Base-by-base conservation (phyloP, 2,329 filamentous ascomycete species). In the Sphaerulina vaccinii region DNA sequence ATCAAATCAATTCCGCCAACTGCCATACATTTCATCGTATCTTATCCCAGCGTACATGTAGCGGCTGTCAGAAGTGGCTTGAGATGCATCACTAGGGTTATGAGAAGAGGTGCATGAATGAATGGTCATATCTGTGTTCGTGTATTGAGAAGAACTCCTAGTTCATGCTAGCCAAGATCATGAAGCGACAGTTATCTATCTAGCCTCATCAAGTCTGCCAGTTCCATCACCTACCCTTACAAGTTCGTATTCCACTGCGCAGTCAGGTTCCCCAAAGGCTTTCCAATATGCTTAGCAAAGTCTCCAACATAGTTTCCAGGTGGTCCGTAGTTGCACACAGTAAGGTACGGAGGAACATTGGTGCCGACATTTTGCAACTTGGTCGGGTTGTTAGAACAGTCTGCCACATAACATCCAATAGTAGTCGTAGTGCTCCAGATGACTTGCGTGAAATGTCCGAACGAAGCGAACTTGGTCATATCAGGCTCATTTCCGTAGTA, bases 281-380 rank as follows among this genome's bases (percentile, higher is more conserved):
- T 29, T 3, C 49, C 35, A 32, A 58, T 40, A 32, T 56, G 53
- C 3, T 51, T 45, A 13, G 41, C 51, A 13, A 49, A 58, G 3
- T 48, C 35, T 7, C 56, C 38, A 6, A 33, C 3, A 50, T 38
- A 50, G 81, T 71, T 82, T 87, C 88, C 89, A 54, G 82, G 73
- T 56, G 84, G 79, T 59, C 73, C 75, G 75, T 95, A 95, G 79
- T 95, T 91, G 84, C 89, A 95, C 63, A 93, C 88, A 19, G 87
- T 90, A 75, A 82, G 88, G 73, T 81, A 49, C 11, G 35, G 35
- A 16, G 36, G 36, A 83, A n/a, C 82, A 71, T 38, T 52, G 21
- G 70, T 58, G 46, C 66, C 64, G 45, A 68, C 70, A 41, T 68
- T 69, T 54, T 73, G 72, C 52, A 65, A 67, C 40, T 78, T 65